Evolutionary conservation across 352 stramenopile species (phyloP).

Genomic region (Globisporangium perplexum): DNA sequence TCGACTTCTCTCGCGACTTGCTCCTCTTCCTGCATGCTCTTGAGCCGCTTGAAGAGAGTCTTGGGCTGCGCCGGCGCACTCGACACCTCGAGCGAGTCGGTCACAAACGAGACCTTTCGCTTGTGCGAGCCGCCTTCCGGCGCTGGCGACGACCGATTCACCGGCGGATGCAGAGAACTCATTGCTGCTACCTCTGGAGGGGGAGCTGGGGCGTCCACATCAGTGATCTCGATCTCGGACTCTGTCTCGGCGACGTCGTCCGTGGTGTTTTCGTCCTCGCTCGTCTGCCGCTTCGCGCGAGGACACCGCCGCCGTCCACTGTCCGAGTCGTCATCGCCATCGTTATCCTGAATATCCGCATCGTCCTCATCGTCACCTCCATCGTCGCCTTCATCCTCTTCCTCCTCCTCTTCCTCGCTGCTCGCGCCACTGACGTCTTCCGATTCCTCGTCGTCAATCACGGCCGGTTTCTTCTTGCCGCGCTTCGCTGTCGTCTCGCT

Average conservation of each 20-base stretch:
- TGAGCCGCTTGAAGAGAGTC: conserved; percentile 19
- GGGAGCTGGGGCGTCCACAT: conserved; percentile 3
- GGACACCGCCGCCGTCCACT: background rate
- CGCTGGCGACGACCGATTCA: background rate
- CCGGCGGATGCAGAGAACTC: background rate
- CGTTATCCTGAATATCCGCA: conserved; percentile 1
- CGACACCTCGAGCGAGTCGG: background rate
- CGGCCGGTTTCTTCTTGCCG: conserved; percentile 35
- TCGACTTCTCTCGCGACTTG: conserved; percentile 14
- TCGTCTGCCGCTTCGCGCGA: conserved; percentile 19
- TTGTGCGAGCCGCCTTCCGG: conserved; percentile 1
- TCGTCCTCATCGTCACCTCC: conserved; percentile 16
- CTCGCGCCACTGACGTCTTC: conserved; percentile 28
- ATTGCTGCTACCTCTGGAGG: background rate
- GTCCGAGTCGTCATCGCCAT: background rate
- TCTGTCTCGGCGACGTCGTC: conserved; percentile 9
- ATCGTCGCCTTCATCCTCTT: conserved; percentile 13
- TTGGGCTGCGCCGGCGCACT: conserved; percentile 9
- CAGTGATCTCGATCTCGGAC: conserved; percentile 9
- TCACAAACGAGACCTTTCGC: conserved; percentile 12
- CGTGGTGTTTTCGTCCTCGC: conserved; percentile 21
- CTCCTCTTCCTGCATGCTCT: conserved; percentile 15
- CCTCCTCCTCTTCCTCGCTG: conserved; percentile 26
- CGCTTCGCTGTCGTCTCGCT: conserved; percentile 23
- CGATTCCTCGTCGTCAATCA: conserved; percentile 44